Conservation (phyloP, 169 alveolate species). For the Amoebophrya sp. region DNA sequence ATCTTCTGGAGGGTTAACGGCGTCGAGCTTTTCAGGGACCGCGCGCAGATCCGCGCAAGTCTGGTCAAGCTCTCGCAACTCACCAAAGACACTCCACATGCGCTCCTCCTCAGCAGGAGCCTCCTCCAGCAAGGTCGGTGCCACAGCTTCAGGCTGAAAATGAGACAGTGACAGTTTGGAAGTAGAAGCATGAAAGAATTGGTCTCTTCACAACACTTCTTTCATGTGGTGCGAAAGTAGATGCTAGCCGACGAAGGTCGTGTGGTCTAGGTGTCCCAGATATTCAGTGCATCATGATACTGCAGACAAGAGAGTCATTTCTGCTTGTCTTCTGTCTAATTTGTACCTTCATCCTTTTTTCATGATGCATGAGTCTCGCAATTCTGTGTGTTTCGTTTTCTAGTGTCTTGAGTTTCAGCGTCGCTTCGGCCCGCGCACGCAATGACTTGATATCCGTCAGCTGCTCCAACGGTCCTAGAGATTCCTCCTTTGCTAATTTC, state of each 20-base stretch:
- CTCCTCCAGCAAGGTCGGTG: no score
- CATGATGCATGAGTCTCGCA: not conserved
- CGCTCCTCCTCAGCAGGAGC: not conserved
- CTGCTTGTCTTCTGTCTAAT: no score
- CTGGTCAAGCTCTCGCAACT: not conserved
- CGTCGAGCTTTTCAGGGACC: not conserved
- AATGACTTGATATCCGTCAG: not conserved
- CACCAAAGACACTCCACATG: not conserved
- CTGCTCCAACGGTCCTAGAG: not conserved
- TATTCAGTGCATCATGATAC: no score
- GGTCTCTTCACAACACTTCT: no score
- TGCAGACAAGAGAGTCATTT: no score
- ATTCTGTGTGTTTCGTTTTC: not conserved
- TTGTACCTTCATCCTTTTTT: not conserved
- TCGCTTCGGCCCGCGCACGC: slow-evolving; percentile 20
- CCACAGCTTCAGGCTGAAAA: no score
- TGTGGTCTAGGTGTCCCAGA: no score
- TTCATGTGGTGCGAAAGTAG: no score
- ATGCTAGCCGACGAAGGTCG: no score
- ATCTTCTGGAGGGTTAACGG: not conserved
- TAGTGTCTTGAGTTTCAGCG: not conserved
- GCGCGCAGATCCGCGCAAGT: not conserved
- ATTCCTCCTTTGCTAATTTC: not conserved
- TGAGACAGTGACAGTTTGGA: no score
- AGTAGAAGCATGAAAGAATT: no score